Evolutionary conservation across 2,329 filamentous ascomycete species (phyloP).

Genomic region (Colletotrichum sp.): DNA sequence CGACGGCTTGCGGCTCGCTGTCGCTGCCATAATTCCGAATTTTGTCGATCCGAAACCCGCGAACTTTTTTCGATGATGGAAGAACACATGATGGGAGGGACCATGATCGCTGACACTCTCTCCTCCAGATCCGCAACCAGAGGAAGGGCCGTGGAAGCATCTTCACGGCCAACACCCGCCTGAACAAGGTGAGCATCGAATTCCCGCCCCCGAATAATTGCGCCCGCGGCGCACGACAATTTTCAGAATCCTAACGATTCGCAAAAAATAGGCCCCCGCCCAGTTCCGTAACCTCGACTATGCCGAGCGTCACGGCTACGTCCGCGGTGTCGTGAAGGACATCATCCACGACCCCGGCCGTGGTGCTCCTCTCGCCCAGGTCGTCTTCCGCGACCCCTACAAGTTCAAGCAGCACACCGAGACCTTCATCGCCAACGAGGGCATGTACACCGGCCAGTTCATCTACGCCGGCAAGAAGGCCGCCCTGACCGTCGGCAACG

Average conservation of each 20-base stretch:
- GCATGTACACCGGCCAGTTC: constrained; percentile 99
- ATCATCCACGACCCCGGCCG: constrained; percentile 99
- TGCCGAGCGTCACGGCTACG: constrained; percentile 96
- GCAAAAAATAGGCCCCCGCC: constrained; percentile 46
- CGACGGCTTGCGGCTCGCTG: neutral
- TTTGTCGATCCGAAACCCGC: constrained; percentile 1
- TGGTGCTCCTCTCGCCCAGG: constrained; percentile 96
- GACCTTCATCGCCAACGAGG: constrained; percentile 99
- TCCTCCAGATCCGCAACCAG: constrained; percentile 65
- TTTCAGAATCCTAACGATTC: constrained; percentile 9
- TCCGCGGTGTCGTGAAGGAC: constrained; percentile 96
- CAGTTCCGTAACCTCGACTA: constrained; percentile 98
- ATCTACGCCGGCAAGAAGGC: constrained; percentile 99
- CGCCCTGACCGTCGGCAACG: constrained; percentile 93
- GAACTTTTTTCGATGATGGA: constrained; percentile 5
- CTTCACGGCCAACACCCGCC: constrained; percentile 79
- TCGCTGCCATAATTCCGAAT: neutral
- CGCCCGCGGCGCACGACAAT: constrained; percentile 3
- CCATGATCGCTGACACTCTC: constrained; percentile 13
- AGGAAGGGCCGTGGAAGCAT: constrained; percentile 64
- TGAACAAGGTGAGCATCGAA: constrained; percentile 89
- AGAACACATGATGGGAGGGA: neutral
- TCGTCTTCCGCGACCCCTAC: constrained; percentile 98
- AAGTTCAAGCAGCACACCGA: constrained; percentile 96
- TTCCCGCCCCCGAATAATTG: neutral